Evolutionary conservation across 805 yeast species (phyloP), one percentile per base, ranked within the genome.

Genomic region (Sungouiella blattae): DNA sequence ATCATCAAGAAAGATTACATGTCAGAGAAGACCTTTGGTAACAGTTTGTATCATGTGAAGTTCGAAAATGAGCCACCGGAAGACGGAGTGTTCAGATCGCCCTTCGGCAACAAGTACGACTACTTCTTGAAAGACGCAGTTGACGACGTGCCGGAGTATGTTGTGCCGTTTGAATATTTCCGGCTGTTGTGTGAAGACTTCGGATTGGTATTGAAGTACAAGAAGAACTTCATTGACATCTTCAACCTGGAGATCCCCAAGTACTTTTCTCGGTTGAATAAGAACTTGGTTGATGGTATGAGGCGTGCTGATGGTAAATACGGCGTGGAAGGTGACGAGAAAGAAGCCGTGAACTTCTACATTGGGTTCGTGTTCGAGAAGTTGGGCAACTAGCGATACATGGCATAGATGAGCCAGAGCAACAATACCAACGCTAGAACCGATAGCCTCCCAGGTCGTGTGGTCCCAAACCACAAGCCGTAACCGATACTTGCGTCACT

Each of bases 121-220:
- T 93, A 85, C 56, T 86, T 69, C 62, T 64, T 93, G 39, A 80
- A 80, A 45, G 98, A 93, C 63, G 98, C 99, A 0, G 91, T 93
- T 32, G 96, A 87, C 43, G 82, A 93, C 50, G 96, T 93, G 16
- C 98, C 98, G 0, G 99, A 93, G 54, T 93, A 84, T 52, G 94
- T 93, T 5, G 96, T 93, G 5, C 98, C 97, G 1, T 88, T 93
- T 60, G 97, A 91, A 52, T 76, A 81, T 1, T 76, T 93, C 39
- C 72, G 95, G 58, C 77, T 82, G 37, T 62, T 91, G 36, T 94
- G 96, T 28, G 87, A 82, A 53, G 94, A 87, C 39, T 85, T 79
- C 57, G 87, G 87, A 11, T 60, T 91, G 43, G 82, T 78, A 37
- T 62, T 93, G 39, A 73, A 81, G 40, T 77, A 77, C 47, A 81